Conservation (phyloP, 805 yeast species). For the Candida chauliodis region DNA sequence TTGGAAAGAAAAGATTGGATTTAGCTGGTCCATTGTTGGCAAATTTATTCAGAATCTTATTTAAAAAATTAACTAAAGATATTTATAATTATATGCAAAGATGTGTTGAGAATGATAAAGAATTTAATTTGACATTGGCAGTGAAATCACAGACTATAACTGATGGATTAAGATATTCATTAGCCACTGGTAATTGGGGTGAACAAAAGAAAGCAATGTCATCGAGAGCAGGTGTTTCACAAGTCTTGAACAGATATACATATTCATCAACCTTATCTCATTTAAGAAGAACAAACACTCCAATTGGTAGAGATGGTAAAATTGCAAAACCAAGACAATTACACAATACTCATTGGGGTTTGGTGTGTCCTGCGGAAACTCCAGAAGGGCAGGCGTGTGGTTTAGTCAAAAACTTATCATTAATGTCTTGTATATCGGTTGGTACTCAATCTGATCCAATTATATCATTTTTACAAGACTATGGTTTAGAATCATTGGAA, state of each 20-base stretch:
- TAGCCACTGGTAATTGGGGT: slow-evolving; percentile 99
- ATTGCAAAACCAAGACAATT: slow-evolving; percentile 98
- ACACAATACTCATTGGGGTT: slow-evolving; percentile 99
- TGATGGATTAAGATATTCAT: slow-evolving; percentile 93
- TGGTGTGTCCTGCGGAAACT: slow-evolving; percentile 99
- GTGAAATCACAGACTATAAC: slow-evolving; percentile 97
- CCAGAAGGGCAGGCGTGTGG: slow-evolving; percentile 99
- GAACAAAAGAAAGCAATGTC: slow-evolving; percentile 99
- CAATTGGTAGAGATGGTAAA: slow-evolving; percentile 99
- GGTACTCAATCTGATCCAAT: slow-evolving; percentile 98
- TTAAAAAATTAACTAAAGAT: slow-evolving; percentile 93
- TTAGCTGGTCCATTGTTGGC: slow-evolving; percentile 98
- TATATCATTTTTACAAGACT: slow-evolving; percentile 87
- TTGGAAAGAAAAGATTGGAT: slow-evolving; percentile 97
- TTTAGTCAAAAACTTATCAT: slow-evolving; percentile 89
- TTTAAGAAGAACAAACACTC: slow-evolving; percentile 97
- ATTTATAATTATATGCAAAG: slow-evolving; percentile 98
- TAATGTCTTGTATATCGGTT: slow-evolving; percentile 97
- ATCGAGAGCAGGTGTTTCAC: slow-evolving; percentile 98
- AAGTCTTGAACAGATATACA: slow-evolving; percentile 95
- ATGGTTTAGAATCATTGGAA: slow-evolving; percentile 99
- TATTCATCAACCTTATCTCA: slow-evolving; percentile 98
- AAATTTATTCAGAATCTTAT: slow-evolving; percentile 87
- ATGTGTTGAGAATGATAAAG: slow-evolving; percentile 97
- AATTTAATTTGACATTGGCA: slow-evolving; percentile 92